Percentiles rank a stretch among this genome's conserved stretches.
These are phyloP conservation scores for Dissoconium aciculare DNA, from an alignment of 2,329 filamentous ascomycete species.

Conservation along the genomic window DNA sequence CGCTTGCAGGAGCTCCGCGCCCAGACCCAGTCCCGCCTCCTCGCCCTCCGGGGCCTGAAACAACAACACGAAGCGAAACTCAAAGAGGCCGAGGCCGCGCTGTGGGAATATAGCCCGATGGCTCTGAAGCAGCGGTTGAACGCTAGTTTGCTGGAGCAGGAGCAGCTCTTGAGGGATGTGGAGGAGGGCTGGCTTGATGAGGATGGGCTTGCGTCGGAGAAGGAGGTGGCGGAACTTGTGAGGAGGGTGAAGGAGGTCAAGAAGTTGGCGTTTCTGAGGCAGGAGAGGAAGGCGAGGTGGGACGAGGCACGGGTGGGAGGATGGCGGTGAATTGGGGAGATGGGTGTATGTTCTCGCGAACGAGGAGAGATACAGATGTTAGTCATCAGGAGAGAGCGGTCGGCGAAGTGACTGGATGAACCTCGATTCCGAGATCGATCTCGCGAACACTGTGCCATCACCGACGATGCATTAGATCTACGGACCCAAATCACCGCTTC, in stretches of 20 bases:
- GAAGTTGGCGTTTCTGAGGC: conserved; percentile 61
- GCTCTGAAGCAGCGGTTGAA: conserved; percentile 70
- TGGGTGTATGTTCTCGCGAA: too few relatives aligned
- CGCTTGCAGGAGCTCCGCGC: conserved; percentile 48
- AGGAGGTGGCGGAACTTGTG: conserved; percentile 76
- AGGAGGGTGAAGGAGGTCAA: conserved; percentile 65
- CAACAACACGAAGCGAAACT: conserved; percentile 86
- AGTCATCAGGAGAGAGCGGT: too few relatives aligned
- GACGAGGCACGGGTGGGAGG: conserved; percentile 90
- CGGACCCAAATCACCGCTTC: too few relatives aligned
- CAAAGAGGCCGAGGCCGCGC: conserved; percentile 69
- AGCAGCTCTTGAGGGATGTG: conserved; percentile 60
- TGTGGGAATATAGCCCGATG: conserved; percentile 73
- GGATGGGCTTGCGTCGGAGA: conserved; percentile 49
- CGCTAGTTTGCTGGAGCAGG: conserved; percentile 68
- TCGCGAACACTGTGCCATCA: too few relatives aligned
- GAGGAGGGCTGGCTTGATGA: conserved; percentile 86
- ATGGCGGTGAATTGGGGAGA: conserved; percentile 83
- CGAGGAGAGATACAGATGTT: too few relatives aligned
- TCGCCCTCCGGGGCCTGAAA: conserved; percentile 73
- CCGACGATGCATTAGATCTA: too few relatives aligned
- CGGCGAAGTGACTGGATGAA: too few relatives aligned
- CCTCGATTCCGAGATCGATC: too few relatives aligned
- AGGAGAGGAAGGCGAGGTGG: conserved; percentile 84
- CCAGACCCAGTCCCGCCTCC: conserved; percentile 62